Conservation (phyloP, 2,329 filamentous ascomycete species). For the Verticillium tricorpus region DNA sequence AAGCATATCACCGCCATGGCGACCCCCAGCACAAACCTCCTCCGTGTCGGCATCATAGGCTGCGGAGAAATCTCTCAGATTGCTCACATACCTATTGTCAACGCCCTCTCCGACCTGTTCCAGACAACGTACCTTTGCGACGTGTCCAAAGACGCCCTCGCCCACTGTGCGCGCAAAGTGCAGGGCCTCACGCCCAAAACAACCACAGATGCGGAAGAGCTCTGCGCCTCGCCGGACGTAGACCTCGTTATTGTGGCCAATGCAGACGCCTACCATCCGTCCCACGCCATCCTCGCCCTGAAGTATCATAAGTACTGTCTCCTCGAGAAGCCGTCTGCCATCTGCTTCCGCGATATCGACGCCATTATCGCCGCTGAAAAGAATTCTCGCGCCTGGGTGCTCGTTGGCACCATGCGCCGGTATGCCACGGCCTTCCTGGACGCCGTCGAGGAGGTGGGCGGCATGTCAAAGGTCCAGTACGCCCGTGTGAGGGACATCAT, state of each 20-base stretch:
- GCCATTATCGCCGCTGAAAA: constrained; percentile 45
- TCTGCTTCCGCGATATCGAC: constrained; percentile 40
- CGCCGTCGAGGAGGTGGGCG: constrained; percentile 48
- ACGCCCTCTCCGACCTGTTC: constrained; percentile 38
- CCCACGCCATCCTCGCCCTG: constrained; percentile 46
- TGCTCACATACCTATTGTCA: constrained; percentile 47
- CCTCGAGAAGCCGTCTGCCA: constrained; percentile 54
- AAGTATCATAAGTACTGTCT: constrained; percentile 50
- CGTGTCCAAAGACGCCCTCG: constrained; percentile 30
- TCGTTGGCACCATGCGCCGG: constrained; percentile 59
- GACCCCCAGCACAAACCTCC: constrained; percentile 5
- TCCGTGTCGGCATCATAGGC: constrained; percentile 38
- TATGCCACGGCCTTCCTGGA: constrained; percentile 52
- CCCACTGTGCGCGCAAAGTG: constrained; percentile 19
- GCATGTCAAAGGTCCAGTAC: constrained; percentile 49
- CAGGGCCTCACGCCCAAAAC: constrained; percentile 16
- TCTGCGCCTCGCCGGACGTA: constrained; percentile 36
- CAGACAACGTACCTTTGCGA: constrained; percentile 46
- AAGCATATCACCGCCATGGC: too few relatives aligned
- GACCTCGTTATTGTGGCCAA: constrained; percentile 50
- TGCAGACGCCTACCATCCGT: constrained; percentile 50
- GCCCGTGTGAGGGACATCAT: constrained; percentile 42
- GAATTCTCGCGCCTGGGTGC: constrained; percentile 36
- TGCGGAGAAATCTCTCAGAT: constrained; percentile 47
- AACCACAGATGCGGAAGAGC: constrained; percentile 32